Percentiles rank a stretch among this genome's conserved stretches.
Conservation (phyloP, 163 green algal species). For the Chloromonas sp. region DNA sequence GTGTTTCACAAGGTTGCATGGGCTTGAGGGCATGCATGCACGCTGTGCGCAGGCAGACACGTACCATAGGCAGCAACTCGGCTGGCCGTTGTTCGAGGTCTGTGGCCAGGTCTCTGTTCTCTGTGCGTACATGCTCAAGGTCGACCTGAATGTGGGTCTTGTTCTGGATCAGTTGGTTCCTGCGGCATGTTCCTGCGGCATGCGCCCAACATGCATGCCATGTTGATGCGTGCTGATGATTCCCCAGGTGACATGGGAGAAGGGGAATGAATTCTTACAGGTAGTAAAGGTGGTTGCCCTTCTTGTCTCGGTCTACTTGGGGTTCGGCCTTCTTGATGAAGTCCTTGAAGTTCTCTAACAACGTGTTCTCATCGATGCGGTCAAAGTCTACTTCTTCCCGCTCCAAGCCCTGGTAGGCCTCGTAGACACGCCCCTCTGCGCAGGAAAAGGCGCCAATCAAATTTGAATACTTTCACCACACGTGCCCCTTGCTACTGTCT, state of each 20-base stretch:
- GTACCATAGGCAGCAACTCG: conserved; percentile 59
- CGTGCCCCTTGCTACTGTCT: too few species aligned
- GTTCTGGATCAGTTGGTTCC: conserved; percentile 55
- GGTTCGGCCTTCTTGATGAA: conserved; percentile 27
- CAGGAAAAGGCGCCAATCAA: too few species aligned
- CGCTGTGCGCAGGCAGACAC: conserved; percentile 6
- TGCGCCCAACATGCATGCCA: not conserved
- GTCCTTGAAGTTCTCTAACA: conserved; percentile 38
- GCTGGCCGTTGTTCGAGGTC: conserved; percentile 47
- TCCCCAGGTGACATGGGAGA: too few species aligned
- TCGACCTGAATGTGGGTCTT: conserved; percentile 52
- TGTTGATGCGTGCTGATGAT: too few species aligned
- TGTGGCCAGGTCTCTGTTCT: conserved; percentile 41
- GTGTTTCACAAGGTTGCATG: too few species aligned
- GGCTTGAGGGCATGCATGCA: not conserved
- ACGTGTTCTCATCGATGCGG: conserved; percentile 10
- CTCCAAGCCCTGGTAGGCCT: conserved; percentile 31
- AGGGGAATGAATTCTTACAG: not conserved
- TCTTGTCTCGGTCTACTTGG: conserved; percentile 23
- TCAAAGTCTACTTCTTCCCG: conserved; percentile 21
- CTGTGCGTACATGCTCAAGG: conserved; percentile 54
- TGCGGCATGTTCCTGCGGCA: conserved; percentile 35
- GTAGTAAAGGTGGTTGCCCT: conserved; percentile 21
- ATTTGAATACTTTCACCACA: too few species aligned
- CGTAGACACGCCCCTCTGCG: conserved; percentile 41